These are phyloP conservation scores for Closterium sp. DNA, from an alignment of 139 green algal species.

Conservation along the genomic window DNA sequence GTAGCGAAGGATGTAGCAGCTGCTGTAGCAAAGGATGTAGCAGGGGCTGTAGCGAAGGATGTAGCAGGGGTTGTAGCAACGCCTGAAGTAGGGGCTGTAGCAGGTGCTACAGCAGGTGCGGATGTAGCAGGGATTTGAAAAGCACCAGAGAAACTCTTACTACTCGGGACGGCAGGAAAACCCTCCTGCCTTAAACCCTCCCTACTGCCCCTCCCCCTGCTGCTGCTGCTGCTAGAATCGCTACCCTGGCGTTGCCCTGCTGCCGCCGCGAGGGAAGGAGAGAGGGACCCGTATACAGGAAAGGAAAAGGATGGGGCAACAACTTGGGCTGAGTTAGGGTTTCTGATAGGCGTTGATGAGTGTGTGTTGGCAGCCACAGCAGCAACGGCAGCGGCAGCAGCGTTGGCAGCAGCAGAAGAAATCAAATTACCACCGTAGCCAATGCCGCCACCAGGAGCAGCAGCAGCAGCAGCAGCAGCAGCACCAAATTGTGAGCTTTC, in stretches of 20 bases:
- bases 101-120: neutral
- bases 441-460: neutral
- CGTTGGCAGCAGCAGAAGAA: neutral
- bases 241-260: neutral
- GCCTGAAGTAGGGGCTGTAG: neutral
- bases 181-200: neutral
- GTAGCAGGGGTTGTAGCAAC: neutral
- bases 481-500: neutral
- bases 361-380: neutral
- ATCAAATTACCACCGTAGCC: no score
- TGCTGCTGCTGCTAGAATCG: neutral
- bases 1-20: no score
- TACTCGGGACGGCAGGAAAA: neutral
- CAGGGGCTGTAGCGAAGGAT: neutral
- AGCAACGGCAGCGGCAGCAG: neutral
- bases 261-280: neutral
- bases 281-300: neutral
- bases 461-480: neutral
- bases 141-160: neutral
- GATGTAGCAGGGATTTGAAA: neutral
- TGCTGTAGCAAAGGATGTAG: neutral
- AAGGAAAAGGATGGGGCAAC: neutral
- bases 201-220: neutral
- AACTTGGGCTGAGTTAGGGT: neutral
- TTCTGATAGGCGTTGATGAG: neutral